Evolutionary conservation across 805 yeast genomes (phyloP).

Genomic region (Zygosaccharomyces lentus): DNA sequence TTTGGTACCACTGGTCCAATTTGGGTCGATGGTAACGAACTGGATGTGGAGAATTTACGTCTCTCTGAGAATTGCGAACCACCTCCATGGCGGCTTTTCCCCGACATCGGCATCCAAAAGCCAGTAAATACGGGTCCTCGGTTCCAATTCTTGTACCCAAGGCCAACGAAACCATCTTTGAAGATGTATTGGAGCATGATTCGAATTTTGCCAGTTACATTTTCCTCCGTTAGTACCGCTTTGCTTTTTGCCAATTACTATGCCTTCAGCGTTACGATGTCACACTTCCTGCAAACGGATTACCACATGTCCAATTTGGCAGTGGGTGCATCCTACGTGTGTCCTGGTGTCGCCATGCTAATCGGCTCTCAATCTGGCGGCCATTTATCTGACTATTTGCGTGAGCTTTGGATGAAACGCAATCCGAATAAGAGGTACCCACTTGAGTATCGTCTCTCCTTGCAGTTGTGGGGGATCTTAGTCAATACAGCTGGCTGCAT

Average conservation of each 20-base stretch:
- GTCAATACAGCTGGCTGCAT: constrained; percentile 43
- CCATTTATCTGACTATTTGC: constrained; percentile 41
- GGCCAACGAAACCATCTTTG: constrained; percentile 45
- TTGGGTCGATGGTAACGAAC: not conserved
- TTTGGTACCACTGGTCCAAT: not conserved
- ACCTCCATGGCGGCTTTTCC: constrained; percentile 15
- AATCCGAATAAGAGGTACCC: constrained; percentile 38
- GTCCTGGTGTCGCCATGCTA: constrained; percentile 50
- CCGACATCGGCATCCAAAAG: constrained; percentile 27
- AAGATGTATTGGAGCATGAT: constrained; percentile 37
- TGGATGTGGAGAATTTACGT: constrained; percentile 11
- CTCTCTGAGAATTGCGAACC: constrained; percentile 13
- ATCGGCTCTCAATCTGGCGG: constrained; percentile 50
- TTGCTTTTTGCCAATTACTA: constrained; percentile 52
- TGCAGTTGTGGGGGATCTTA: constrained; percentile 43
- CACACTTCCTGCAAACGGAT: constrained; percentile 37
- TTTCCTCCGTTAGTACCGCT: constrained; percentile 46
- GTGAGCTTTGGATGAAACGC: constrained; percentile 30
- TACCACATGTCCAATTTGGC: constrained; percentile 38
- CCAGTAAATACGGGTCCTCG: constrained; percentile 23
- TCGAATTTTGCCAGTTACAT: constrained; percentile 41
- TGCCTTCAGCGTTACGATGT: constrained; percentile 48
- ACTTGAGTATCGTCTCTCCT: constrained; percentile 41
- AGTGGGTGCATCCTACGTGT: constrained; percentile 45
- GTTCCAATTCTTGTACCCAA: constrained; percentile 35